phyloP scores from a whole-genome alignment of 2,329 filamentous ascomycete genomes.

The Trichoderma sp. region DNA sequence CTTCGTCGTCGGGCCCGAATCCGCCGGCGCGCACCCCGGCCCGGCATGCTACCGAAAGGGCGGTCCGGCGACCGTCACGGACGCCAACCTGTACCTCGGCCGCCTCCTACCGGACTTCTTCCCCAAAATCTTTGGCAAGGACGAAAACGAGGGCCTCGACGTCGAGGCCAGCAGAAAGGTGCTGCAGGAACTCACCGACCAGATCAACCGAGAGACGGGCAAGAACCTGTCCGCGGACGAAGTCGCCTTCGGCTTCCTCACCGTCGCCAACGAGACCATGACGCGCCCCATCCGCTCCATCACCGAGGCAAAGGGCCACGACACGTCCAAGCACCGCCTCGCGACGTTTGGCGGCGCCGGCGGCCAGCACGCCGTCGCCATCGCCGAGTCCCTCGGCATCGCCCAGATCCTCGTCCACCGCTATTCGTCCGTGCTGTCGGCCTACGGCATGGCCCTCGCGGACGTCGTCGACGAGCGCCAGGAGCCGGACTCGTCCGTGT shows the following conservation, averaged over 20 bases:
- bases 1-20: constrained; percentile 88
- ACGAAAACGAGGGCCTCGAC: constrained; percentile 81
- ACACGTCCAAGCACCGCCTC: constrained; percentile 85
- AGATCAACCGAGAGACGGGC: constrained; percentile 76
- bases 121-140: constrained; percentile 90
- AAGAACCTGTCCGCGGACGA: constrained; percentile 77
- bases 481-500: constrained; percentile 68
- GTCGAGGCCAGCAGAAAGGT: constrained; percentile 72
- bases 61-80: constrained; percentile 88
- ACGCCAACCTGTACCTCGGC: constrained; percentile 85
- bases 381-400: constrained; percentile 82
- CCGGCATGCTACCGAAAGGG: constrained; percentile 90
- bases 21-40: constrained; percentile 84
- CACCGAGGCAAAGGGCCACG: constrained; percentile 89
- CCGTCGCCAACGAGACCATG: constrained; percentile 91
- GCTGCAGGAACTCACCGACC: constrained; percentile 73
- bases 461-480: constrained; percentile 92
- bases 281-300: constrained; percentile 85
- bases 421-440: constrained; percentile 86
- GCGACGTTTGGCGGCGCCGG: constrained; percentile 92
- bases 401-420: constrained; percentile 82
- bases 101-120: constrained; percentile 88
- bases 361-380: constrained; percentile 89
- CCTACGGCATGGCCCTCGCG: constrained; percentile 89
- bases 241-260: constrained; percentile 85